Percentiles rank a stretch among this genome's conserved stretches.
Conservation (phyloP, 257 asterid genomes). For the Penstemon davidsonii region DNA sequence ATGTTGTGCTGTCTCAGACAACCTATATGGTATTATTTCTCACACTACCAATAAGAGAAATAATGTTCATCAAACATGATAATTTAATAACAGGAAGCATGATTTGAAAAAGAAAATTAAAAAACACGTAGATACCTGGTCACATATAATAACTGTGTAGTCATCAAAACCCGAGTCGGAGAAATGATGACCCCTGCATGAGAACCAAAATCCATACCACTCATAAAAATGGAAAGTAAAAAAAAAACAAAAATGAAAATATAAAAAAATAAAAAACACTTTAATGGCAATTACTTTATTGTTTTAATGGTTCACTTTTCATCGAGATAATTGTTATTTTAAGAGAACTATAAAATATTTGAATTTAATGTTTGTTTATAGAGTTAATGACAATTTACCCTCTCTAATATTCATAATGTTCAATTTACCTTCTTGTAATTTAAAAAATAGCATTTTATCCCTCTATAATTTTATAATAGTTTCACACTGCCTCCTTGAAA, state of each 20-base stretch:
- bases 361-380: no score
- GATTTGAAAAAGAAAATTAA: not conserved
- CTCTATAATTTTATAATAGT: no score
- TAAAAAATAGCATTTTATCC: no score
- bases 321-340: no score
- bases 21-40: slow-evolving; percentile 87
- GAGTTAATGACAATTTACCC: no score
- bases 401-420: no score
- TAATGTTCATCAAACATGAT: slow-evolving; percentile 5
- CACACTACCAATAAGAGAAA: slow-evolving; percentile 58
- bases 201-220: slow-evolving; percentile 26
- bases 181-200: slow-evolving; percentile 68
- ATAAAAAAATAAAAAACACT: no score
- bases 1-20: slow-evolving; percentile 73
- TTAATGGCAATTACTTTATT: no score
- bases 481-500: no score
- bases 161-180: slow-evolving; percentile 57
- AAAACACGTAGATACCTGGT: slow-evolving; percentile 59
- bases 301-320: no score
- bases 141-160: slow-evolving; percentile 83
- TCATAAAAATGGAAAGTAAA: not conserved
- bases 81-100: slow-evolving; percentile 10
- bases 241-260: not conserved
- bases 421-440: no score
- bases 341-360: no score